phyloP scores from a whole-genome alignment of 78 protist species.

The Dictyostelium purpureum region DNA sequence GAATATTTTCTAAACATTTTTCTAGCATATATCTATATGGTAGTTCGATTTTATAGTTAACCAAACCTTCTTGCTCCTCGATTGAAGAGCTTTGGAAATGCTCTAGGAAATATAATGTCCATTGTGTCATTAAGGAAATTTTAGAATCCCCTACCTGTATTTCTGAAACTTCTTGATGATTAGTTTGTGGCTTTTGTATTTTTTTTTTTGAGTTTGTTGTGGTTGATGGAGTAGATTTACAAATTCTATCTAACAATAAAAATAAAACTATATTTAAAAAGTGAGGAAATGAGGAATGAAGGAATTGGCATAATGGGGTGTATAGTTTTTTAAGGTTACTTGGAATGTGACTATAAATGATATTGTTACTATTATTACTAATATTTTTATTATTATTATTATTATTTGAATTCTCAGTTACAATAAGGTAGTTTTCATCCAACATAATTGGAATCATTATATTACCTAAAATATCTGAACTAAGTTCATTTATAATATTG shows the following conservation, averaged over 20 bases:
- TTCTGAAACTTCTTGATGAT: not conserved
- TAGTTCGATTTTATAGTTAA: slow-evolving; percentile 3
- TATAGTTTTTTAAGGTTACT: not conserved
- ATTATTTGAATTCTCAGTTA: not conserved
- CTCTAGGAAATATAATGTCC: slow-evolving; percentile 1
- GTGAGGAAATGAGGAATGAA: slow-evolving; percentile 12
- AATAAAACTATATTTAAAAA: slow-evolving; percentile 15
- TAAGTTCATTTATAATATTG: not conserved
- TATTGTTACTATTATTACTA: not conserved
- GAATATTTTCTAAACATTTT: slow-evolving; percentile 6
- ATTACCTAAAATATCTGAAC: slow-evolving; percentile 9
- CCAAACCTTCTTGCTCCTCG: not conserved
- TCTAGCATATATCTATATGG: slow-evolving; percentile 21
- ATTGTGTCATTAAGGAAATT: slow-evolving; percentile 20
- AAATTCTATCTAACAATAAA: slow-evolving; percentile 21
- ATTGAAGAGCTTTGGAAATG: not conserved
- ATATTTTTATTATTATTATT: too few species aligned
- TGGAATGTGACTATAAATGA: not conserved
- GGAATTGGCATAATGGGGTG: not conserved
- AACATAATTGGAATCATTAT: not conserved
- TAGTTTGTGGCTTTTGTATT: not conserved
- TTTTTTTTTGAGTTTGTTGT: not conserved
- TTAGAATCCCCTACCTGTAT: not conserved
- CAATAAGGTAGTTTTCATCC: slow-evolving; percentile 2
- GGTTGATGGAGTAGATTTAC: not conserved